Evolutionary conservation across 306 rosid species (phyloP), one percentile per base, ranked within the genome.

Genomic region (Rubus idaeus): DNA sequence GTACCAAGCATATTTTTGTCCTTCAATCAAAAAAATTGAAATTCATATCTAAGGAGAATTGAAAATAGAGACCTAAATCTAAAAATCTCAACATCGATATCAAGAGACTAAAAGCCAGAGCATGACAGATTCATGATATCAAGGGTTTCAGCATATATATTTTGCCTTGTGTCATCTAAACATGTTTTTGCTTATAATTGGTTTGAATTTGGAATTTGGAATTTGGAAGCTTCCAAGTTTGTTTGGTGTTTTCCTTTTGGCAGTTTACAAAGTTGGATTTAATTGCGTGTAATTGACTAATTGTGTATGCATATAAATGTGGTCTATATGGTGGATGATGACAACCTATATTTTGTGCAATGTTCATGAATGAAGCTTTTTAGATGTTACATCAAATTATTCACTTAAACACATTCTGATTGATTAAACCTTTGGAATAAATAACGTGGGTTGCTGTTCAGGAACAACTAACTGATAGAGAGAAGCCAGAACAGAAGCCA

Each of bases 401-500:
- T 77, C 81, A 41, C 79, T 51, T 45, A 13, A 44, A 73, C 26
- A 5, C 23, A 64, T 64, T 26, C 5, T 62, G 0, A 37, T 62
- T 62, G 20, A 35, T 13, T 64, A 44, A 74, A 44, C 30, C 44
- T 62, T 40, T 23, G 68, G 68, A 44, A 73, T 42, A 14, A 64
- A 17, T 62, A 26, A 73, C 8, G 21, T 35, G 45, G 21, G 13
- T 40, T 39, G 47, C 51, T 65, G 23, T 82, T 82, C 88, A 91
- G 91, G 95, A 76, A 82, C 78, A 82, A 23, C 55, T n/a, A n/a
- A n/a, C 74, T 26, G 84, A 80, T 72, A 77, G 30, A 52, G 74
- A 68, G 67, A 39, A 69, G 62, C 62, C 41, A 39, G 69, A 80
- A 41, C 70, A 39, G 57, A 69, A 77, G 68, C 76, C 52, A 56